Evolutionary conservation across 495 filamentous ascomycete genomes (phyloP).

Genomic region (Jackrogersella minutella): DNA sequence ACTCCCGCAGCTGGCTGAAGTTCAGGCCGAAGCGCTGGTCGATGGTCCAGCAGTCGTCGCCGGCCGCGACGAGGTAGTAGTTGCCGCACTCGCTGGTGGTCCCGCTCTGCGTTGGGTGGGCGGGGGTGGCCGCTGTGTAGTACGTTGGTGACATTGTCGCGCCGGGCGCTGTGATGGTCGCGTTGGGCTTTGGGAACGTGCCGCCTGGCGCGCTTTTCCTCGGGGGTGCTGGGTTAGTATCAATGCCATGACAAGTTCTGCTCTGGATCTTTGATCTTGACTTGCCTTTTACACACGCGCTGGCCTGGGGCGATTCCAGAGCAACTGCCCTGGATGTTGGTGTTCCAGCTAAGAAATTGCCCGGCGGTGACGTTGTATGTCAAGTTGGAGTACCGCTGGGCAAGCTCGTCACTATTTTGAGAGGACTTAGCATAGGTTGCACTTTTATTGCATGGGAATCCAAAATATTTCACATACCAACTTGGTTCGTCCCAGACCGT

Average conservation of each 20-base stretch:
- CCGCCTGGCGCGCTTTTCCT: not conserved
- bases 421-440: not conserved
- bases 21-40: not conserved
- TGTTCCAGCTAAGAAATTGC: not conserved
- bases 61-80: not conserved
- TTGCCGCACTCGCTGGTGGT: not conserved
- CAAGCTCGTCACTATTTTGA: not conserved
- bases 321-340: not conserved
- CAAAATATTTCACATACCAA: not conserved
- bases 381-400: not conserved
- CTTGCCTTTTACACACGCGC: not conserved
- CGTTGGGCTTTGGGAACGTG: not conserved
- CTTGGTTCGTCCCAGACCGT: not conserved
- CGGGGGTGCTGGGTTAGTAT: not conserved
- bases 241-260: not conserved
- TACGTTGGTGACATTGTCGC: not conserved
- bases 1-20: not conserved
- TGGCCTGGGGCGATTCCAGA: not conserved
- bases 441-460: not conserved
- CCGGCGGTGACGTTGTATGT: not conserved
- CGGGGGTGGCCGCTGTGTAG: not conserved
- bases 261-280: not conserved
- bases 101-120: not conserved
- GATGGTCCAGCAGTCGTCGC: not conserved
- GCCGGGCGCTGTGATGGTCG: not conserved